phyloP scores from a whole-genome alignment of 768 basidiomycete species.

The Roridomyces roridus region DNA sequence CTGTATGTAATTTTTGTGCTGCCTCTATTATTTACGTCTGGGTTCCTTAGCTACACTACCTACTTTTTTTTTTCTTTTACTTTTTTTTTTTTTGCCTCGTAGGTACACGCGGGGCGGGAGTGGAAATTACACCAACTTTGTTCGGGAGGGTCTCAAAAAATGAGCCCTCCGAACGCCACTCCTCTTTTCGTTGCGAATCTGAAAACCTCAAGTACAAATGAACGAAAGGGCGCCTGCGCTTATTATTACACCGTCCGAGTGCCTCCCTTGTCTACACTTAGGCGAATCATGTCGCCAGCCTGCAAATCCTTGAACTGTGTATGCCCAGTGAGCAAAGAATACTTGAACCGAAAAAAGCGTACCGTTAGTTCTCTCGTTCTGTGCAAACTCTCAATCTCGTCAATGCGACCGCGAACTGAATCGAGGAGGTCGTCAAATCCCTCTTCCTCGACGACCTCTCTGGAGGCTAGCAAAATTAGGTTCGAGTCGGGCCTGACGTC shows the following conservation, averaged over 20 bases:
- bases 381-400: slow-evolving; percentile 87
- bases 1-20: slow-evolving; percentile 23
- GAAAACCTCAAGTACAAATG: too few relatives aligned
- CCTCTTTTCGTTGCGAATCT: background rate
- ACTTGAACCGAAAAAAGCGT: background rate
- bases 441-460: slow-evolving; percentile 71
- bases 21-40: slow-evolving; percentile 14
- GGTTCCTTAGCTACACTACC: slow-evolving; percentile 3
- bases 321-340: slow-evolving; percentile 16
- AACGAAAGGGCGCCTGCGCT: too few relatives aligned
- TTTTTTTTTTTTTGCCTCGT: slow-evolving; percentile 19
- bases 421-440: slow-evolving; percentile 83
- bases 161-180: slow-evolving; percentile 14
- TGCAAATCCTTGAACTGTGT: slow-evolving; percentile 55
- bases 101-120: slow-evolving; percentile 14
- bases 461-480: slow-evolving; percentile 75
- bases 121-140: slow-evolving; percentile 19
- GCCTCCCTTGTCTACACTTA: slow-evolving; percentile 66
- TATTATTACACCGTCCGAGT: slow-evolving; percentile 36
- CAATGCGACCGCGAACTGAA: slow-evolving; percentile 75
- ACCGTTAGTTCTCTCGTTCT: slow-evolving; percentile 81
- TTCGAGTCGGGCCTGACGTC: slow-evolving; percentile 83
- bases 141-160: slow-evolving; percentile 19
- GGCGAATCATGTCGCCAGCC: slow-evolving; percentile 54
- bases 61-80: slow-evolving; percentile 4